Base-by-base conservation (phyloP, 768 basidiomycete species). In the Kwoniella mangroviensis region DNA sequence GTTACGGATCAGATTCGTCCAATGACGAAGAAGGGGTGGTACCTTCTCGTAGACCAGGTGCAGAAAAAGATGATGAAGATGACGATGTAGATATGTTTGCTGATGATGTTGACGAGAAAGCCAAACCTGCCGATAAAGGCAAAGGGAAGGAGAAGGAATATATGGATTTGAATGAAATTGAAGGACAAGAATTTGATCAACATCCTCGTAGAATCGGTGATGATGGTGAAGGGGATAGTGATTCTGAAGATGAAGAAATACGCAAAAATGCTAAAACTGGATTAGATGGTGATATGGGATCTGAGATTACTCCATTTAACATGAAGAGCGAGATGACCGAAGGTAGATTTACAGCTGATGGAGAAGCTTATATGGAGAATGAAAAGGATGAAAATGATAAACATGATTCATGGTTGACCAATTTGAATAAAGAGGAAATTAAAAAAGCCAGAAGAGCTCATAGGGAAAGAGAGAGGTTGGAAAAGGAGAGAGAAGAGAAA, bases 241-340 rank as follows among this genome's bases (percentile, higher is more conserved):
- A 64, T 60, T 85, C 82, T 0, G 86, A 85, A 41, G 87, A 85
- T 77, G 88, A 86, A 66, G 89, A 73, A 90, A 94, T 78, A 91
- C 94, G 78, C 91, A 94, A 80, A 28, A 65, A 85, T 93, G 90
- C 13, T 56, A 63, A 73, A 63, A 28, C 65, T 53, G 80, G 76
- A 28, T 63, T 80, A 24, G 80, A 81, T 42, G 79, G 78, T 12
- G 78, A 79, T 58, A 98, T 99, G 96, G 97, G 96, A 2, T 96
- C 85, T 84, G 91, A 95, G 79, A 75, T 99, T 11, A 94, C 92
- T 3, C 92, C 93, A 28, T 99, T 99, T 89, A 96, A 99, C 83
- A 98, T 99, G 96, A 90, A 94, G 73, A 91, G 93, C 76, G 97
- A 99, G 86, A 95, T 98, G 91, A 91, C 93, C 79, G 96, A 98